These are phyloP conservation scores for Antitrichia curtipendula DNA, from an alignment of 225 moss, liverwort and hornwort genomes.

Conservation along the genomic window DNA sequence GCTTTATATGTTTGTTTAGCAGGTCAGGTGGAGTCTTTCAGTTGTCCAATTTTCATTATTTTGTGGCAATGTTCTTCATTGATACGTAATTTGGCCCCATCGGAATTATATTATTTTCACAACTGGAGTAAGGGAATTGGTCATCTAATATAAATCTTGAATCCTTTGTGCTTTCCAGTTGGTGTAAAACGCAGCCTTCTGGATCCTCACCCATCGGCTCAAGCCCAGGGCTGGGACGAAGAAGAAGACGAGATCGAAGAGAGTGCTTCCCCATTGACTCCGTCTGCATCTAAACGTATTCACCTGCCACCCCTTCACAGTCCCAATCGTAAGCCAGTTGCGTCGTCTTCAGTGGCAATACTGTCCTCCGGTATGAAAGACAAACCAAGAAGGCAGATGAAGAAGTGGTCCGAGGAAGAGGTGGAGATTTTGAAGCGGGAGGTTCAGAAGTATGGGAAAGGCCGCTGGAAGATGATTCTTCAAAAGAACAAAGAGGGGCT, in stretches of 20 bases:
- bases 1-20: not conserved
- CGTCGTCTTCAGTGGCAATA: not conserved
- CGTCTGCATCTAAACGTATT: slow-evolving; percentile 42
- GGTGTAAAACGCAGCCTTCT: slow-evolving; percentile 12
- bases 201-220: slow-evolving; percentile 32
- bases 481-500: slow-evolving; percentile 11
- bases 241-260: slow-evolving; percentile 26
- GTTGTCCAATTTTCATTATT: not conserved
- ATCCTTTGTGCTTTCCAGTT: not conserved
- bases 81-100: not conserved
- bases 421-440: slow-evolving; percentile 44
- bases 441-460: slow-evolving; percentile 59
- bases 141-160: not conserved
- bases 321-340: not conserved
- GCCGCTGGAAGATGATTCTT: slow-evolving; percentile 72
- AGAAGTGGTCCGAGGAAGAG: slow-evolving; percentile 64
- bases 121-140: too few relatives aligned
- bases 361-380: not conserved
- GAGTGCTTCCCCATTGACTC: slow-evolving; percentile 19
- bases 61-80: not conserved
- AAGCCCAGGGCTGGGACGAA: slow-evolving; percentile 14
- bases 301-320: slow-evolving; percentile 17
- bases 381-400: slow-evolving; percentile 18
- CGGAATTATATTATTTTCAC: not conserved
- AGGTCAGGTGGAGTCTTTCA: not conserved